Percentiles rank a stretch among this genome's conserved stretches.
phyloP scores from a whole-genome alignment of 257 asterid species.

The Phtheirospermum japonicum region DNA sequence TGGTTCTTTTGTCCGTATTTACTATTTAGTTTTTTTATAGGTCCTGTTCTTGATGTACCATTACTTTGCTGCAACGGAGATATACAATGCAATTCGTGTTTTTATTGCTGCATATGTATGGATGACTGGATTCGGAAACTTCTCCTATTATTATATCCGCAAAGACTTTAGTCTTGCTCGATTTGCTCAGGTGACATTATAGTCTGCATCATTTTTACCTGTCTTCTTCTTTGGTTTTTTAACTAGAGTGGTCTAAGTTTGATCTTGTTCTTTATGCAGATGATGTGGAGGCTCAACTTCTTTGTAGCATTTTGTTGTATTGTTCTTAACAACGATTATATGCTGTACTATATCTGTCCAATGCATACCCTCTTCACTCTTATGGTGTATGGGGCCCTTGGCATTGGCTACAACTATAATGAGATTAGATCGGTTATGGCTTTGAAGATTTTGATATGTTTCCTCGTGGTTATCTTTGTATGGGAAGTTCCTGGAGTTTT shows the following conservation, averaged over 20 bases:
- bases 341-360: conserved; percentile 95
- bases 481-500: conserved; percentile 99
- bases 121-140: conserved; percentile 99
- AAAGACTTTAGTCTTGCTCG: conserved; percentile 92
- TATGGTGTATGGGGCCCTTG: conserved; percentile 98
- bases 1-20: conserved; percentile 15
- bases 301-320: conserved; percentile 89
- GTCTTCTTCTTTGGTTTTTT: conserved; percentile 8
- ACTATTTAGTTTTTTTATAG: conserved; percentile 37
- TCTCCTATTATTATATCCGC: conserved; percentile 91
- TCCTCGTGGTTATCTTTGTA: conserved; percentile 76
- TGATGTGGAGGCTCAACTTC: conserved; percentile 99
- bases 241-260: conserved; percentile 22
- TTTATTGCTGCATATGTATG: conserved; percentile 98
- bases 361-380: conserved; percentile 98
- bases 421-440: conserved; percentile 83
- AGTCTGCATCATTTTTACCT: conserved; percentile 1
- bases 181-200: conserved; percentile 78
- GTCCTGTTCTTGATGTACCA: conserved; percentile 95
- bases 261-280: conserved; percentile 57
- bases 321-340: conserved; percentile 85
- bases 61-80: conserved; percentile 96
- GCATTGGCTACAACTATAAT: conserved; percentile 85
- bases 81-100: conserved; percentile 91
- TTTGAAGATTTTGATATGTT: conserved; percentile 66